phyloP scores from a whole-genome alignment of 495 filamentous ascomycete genomes.

The Alectoria sarmentosa region DNA sequence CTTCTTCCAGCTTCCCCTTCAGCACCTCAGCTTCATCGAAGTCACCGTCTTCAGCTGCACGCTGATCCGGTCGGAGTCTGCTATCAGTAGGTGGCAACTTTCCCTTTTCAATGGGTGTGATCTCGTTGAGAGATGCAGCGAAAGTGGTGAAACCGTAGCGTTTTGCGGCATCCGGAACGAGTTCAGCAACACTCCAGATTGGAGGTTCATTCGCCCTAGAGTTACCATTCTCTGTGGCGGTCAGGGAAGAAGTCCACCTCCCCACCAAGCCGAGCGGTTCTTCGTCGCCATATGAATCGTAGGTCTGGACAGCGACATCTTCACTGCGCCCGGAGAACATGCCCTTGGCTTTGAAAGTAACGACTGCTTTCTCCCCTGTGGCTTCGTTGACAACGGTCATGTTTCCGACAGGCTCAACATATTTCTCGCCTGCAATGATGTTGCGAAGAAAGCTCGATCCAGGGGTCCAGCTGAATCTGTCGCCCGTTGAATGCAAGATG shows the following conservation, averaged over 20 bases:
- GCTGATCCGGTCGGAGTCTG: slow-evolving; percentile 82
- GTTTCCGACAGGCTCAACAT: slow-evolving; percentile 87
- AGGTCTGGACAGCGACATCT: slow-evolving; percentile 70
- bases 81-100: slow-evolving; percentile 74
- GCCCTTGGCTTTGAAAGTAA: slow-evolving; percentile 85
- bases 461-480: slow-evolving; percentile 75
- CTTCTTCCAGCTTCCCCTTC: slow-evolving; percentile 79
- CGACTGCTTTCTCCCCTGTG: slow-evolving; percentile 67
- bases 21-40: slow-evolving; percentile 76
- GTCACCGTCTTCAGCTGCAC: slow-evolving; percentile 74
- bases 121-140: slow-evolving; percentile 79
- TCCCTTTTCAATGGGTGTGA: slow-evolving; percentile 68
- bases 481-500: slow-evolving; percentile 59
- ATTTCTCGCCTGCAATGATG: slow-evolving; percentile 96
- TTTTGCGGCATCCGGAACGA: slow-evolving; percentile 66
- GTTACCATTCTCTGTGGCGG: slow-evolving; percentile 51
- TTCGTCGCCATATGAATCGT: slow-evolving; percentile 54
- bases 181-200: slow-evolving; percentile 68
- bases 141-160: slow-evolving; percentile 85
- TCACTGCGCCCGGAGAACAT: slow-evolving; percentile 96
- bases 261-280: slow-evolving; percentile 60
- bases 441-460: slow-evolving; percentile 90
- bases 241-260: slow-evolving; percentile 74
- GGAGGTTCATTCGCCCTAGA: slow-evolving; percentile 42
- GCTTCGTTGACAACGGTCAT: slow-evolving; percentile 78